Evolutionary conservation across 2,329 filamentous ascomycete species (phyloP), one percentile per base, ranked within the genome.

Genomic region (Botryotinia calthae): DNA sequence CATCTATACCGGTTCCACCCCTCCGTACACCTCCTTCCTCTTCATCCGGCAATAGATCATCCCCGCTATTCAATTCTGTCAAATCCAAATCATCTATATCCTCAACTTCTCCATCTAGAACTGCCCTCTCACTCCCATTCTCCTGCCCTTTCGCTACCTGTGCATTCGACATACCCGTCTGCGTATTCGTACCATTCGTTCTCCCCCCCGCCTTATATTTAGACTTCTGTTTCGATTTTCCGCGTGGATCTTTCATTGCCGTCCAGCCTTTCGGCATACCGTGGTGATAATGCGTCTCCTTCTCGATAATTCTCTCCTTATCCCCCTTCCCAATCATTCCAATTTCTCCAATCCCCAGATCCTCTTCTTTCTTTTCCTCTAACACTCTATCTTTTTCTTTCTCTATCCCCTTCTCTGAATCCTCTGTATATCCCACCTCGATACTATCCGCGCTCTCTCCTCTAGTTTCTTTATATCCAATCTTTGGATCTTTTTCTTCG

Each of bases 51-150:
- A 80, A 59, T 54, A 79, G 75, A 54, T 77, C 79, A 73, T 81
- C 80, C 72, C 79, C 79, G 64, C 78, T 79, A 56, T 77, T 76
- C 61, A 81, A 69, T 44, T 79, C 75, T 54, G 75, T 64, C 71
- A 80, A 72, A 67, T 54, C 51, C 62, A 67, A 48, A 56, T 65
- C 62, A 28, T 78, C 76, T 8, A 79, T 48, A n/a, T 79, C 75
- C 25, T 76, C 76, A 51, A 73, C 31, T n/a, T 70, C 63, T 6
- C 61, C 69, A 22, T 61, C 63, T 20, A 61, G 66, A 61, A 73
- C 46, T 22, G n/a, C 25, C 12, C 22, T 73, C 28, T 54, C 74
- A 62, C 58, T 74, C 9, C 62, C 73, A 54, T 74, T 76, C 16
- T 73, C 74, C 48, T 74, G 64, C 25, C 74, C 74, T 44, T 72